A percentile compares a stretch with the other conserved stretches of the same genome.
Evolutionary conservation across 2,329 filamentous ascomycete species (phyloP).

Genomic region (Cladophialophora chaetospira): DNA sequence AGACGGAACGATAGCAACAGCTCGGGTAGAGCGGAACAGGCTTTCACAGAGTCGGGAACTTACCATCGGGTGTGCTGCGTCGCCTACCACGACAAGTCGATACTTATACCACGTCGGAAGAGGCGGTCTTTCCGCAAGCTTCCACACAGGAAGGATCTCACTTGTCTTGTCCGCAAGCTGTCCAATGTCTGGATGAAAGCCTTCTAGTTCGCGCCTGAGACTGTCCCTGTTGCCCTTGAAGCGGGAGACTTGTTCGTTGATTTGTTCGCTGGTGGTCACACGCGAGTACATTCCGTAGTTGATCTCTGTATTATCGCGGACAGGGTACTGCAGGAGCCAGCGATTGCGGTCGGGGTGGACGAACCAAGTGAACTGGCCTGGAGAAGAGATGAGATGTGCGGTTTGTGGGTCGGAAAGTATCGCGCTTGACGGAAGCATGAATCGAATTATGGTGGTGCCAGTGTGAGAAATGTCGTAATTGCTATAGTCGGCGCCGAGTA

Average conservation of each 20-base stretch:
- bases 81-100: background rate
- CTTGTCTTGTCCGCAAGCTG: background rate
- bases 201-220: background rate
- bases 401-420: background rate
- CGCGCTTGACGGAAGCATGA: no score
- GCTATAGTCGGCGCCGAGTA: background rate
- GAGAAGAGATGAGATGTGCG: background rate
- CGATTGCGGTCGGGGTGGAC: background rate
- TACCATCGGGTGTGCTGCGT: constrained; percentile 1
- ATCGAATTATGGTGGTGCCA: background rate
- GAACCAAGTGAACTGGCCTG: background rate
- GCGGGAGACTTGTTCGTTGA: background rate
- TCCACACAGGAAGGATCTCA: constrained; percentile 1
- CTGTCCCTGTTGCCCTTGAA: no score
- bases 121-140: background rate
- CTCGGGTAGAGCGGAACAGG: no score
- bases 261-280: background rate
- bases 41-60: no score
- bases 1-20: no score
- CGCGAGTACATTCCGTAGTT: background rate
- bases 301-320: background rate
- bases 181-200: background rate
- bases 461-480: background rate
- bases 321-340: no score
- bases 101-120: background rate